phyloP scores from a whole-genome alignment of 495 filamentous ascomycete species.

The Tuber indicum region DNA sequence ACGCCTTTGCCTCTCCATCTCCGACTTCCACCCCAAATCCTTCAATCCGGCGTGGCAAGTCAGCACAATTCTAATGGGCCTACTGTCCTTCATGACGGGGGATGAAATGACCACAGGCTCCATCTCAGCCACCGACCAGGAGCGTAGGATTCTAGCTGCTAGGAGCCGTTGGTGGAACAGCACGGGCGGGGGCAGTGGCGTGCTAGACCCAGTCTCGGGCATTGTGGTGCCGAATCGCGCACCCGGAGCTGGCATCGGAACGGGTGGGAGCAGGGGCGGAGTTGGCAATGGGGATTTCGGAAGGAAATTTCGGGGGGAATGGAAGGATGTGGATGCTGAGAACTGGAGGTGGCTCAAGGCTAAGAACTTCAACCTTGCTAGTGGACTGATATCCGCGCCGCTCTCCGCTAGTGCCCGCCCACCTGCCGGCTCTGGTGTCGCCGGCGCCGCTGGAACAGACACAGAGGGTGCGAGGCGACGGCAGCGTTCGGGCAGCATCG shows the following conservation, averaged over 20 bases:
- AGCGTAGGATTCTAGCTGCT: conserved; percentile 70
- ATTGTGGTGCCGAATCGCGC: conserved; percentile 49
- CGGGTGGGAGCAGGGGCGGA: conserved; percentile 47
- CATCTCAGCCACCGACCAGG: conserved; percentile 68
- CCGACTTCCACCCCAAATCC: conserved; percentile 92
- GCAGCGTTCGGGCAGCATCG: conserved; percentile 28
- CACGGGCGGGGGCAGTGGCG: conserved; percentile 81
- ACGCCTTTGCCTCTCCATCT: conserved; percentile 87
- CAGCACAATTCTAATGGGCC: conserved; percentile 86
- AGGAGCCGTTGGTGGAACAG: conserved; percentile 93
- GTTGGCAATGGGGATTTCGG: conserved; percentile 84
- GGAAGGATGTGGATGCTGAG: conserved; percentile 81
- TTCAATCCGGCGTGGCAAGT: conserved; percentile 99
- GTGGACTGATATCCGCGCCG: conserved; percentile 54
- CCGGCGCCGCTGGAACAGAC: conserved; percentile 59
- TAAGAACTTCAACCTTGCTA: conserved; percentile 69
- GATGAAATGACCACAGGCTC: conserved; percentile 98
- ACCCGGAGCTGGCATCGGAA: conserved; percentile 39
- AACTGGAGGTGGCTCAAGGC: conserved; percentile 92
- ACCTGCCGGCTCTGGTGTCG: conserved; percentile 47
- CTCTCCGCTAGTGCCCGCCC: conserved; percentile 42
- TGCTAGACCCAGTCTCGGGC: conserved; percentile 42
- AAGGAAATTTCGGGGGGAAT: conserved; percentile 78
- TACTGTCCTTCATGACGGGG: conserved; percentile 94
- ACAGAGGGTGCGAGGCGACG: conserved; percentile 46